phyloP scores from a whole-genome alignment of 2,329 filamentous ascomycete species.

The Waltergamsia citrina region DNA sequence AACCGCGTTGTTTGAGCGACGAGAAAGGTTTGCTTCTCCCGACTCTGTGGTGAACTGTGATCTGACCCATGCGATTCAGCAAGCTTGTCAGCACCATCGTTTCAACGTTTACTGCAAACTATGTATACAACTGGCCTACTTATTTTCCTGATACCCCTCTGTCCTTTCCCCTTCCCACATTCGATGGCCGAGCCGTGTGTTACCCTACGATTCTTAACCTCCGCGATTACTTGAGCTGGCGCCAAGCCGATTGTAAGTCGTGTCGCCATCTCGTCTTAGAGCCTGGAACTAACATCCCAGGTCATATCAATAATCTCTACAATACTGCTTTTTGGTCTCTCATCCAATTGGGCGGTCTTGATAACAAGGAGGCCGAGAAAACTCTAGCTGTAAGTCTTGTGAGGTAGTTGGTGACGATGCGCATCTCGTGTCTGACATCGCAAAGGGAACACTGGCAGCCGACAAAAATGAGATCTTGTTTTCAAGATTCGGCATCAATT shows the following conservation, averaged over 20 bases:
- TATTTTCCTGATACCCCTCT: conserved; percentile 67
- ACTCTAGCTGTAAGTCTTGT: conserved; percentile 54
- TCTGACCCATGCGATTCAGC: conserved; percentile 30
- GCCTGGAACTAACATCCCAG: conserved; percentile 28
- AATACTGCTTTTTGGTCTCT: conserved; percentile 95
- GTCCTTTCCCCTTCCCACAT: conserved; percentile 70
- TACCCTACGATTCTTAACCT: conserved; percentile 79
- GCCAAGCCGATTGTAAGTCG: conserved; percentile 91
- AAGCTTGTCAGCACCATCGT: conserved; percentile 88
- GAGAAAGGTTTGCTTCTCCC: conserved; percentile 52
- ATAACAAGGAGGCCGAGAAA: conserved; percentile 69
- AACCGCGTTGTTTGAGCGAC: conserved; percentile 74
- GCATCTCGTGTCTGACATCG: not conserved
- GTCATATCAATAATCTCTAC: conserved; percentile 97
- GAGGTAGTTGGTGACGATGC: no score
- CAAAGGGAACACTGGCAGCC: conserved; percentile 66
- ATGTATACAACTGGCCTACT: conserved; percentile 69
- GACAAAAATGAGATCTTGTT: conserved; percentile 98
- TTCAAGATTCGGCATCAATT: conserved; percentile 82
- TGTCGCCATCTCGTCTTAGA: conserved; percentile 4
- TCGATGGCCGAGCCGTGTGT: conserved; percentile 84
- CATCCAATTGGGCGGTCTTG: conserved; percentile 68
- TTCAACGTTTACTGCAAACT: conserved; percentile 89
- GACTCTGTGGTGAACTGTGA: not conserved
- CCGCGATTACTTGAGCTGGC: conserved; percentile 93